A percentile compares a stretch with the other conserved stretches of the same genome.
Evolutionary conservation across 1,284 basidiomycete genomes (phyloP).

Genomic region (Naganishia sp.): DNA sequence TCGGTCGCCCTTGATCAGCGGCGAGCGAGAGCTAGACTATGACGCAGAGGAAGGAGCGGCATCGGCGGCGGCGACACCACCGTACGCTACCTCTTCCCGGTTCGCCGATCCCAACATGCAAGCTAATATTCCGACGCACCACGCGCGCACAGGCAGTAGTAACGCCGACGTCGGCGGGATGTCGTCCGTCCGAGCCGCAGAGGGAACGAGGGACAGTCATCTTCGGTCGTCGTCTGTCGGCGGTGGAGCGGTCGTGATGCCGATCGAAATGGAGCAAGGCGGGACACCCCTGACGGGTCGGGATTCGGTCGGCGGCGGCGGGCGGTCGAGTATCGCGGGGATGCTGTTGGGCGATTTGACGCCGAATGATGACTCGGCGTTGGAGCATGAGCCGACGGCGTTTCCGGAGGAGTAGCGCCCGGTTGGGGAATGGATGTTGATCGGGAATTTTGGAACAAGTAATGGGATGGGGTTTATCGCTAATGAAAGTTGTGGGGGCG

Average conservation of each 20-base stretch:
- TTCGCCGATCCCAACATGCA: background rate
- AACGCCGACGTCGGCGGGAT: background rate
- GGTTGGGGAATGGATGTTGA: too few species aligned
- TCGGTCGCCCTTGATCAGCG: constrained; percentile 23
- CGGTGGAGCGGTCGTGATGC: background rate
- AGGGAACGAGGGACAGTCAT: background rate
- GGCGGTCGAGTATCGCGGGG: constrained; percentile 5
- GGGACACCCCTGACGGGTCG: background rate
- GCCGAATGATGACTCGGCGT: background rate
- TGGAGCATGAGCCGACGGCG: background rate
- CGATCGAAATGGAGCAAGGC: too few species aligned
- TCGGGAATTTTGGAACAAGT: too few species aligned
- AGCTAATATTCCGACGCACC: background rate
- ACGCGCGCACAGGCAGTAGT: constrained; percentile 14
- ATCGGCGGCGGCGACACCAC: constrained; percentile 1
- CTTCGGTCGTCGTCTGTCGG: background rate
- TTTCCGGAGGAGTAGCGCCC: constrained; percentile 4
- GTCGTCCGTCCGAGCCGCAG: constrained; percentile 2
- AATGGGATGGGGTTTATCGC: too few species aligned
- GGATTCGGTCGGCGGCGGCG: background rate
- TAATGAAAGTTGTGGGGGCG: too few species aligned
- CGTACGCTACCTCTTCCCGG: constrained; percentile 3
- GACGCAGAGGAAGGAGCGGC: constrained; percentile 5
- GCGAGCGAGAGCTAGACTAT: constrained; percentile 19
- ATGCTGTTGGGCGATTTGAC: constrained; percentile 10